Evolutionary conservation across 805 yeast species (phyloP).

Genomic region (Maudiozyma saulgeensis): DNA sequence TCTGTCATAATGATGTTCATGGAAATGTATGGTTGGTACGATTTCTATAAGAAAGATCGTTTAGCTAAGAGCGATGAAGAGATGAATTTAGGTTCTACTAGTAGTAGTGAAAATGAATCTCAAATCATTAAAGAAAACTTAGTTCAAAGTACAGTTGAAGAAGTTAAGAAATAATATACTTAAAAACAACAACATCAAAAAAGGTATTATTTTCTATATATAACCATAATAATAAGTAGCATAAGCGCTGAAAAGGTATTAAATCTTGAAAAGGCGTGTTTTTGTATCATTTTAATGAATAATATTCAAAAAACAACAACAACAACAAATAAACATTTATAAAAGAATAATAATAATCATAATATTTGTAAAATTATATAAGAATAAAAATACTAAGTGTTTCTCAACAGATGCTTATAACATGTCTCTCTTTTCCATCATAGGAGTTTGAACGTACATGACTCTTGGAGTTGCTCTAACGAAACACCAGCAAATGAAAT

Average conservation of each 20-base stretch:
- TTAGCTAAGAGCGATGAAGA: not conserved
- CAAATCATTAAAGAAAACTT: not conserved
- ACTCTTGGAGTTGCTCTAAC: slow-evolving; percentile 14
- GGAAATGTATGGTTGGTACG: slow-evolving; percentile 7
- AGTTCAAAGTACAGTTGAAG: not conserved
- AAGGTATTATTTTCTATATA: not conserved
- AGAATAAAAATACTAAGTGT: not conserved
- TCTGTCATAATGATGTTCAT: slow-evolving; percentile 15
- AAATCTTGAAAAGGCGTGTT: no score
- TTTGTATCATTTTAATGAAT: not conserved
- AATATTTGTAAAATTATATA: not conserved
- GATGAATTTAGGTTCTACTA: not conserved
- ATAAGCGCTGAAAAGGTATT: no score
- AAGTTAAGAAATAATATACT: not conserved
- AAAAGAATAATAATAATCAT: no score
- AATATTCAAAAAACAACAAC: not conserved
- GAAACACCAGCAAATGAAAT: slow-evolving; percentile 33
- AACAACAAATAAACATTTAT: not conserved
- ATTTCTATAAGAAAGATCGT: not conserved
- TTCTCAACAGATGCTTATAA: not conserved
- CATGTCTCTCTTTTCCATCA: slow-evolving; percentile 15
- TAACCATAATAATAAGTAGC: no score
- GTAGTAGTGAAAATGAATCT: slow-evolving; percentile 2
- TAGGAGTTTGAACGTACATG: slow-evolving; percentile 9
- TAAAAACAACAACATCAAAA: no score